phyloP scores from a whole-genome alignment of 1,284 basidiomycete genomes.

The Leccinum fallax region DNA sequence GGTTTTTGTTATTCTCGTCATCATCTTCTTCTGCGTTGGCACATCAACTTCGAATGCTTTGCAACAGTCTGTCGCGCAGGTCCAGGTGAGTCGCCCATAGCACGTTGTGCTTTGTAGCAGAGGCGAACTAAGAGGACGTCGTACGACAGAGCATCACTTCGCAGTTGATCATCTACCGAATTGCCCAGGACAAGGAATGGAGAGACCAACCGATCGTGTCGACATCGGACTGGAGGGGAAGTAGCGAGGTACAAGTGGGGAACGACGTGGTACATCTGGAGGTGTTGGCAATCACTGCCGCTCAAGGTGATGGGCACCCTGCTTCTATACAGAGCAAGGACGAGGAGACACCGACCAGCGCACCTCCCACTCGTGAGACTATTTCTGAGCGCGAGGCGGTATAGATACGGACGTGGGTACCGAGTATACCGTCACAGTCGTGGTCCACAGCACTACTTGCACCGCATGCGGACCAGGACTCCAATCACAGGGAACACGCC shows the following conservation, averaged over 20 bases:
- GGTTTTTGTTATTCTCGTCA: constrained; percentile 21
- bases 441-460: neutral
- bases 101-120: neutral
- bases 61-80: constrained; percentile 22
- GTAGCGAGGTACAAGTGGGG: neutral
- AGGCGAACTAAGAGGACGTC: neutral
- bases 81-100: constrained; percentile 19
- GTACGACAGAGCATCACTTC: constrained; percentile 19
- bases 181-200: constrained; percentile 27
- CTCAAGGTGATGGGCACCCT: neutral
- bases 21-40: constrained; percentile 14
- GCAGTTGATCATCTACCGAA: constrained; percentile 29
- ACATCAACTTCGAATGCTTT: constrained; percentile 14
- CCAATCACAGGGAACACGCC: neutral
- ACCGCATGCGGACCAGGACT: neutral
- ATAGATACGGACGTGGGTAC: constrained; percentile 1
- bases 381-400: neutral
- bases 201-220: constrained; percentile 8
- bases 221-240: constrained; percentile 22
- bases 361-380: neutral
- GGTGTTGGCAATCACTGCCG: neutral
- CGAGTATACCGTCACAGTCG: neutral
- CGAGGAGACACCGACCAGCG: neutral
- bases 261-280: constrained; percentile 4
- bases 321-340: constrained; percentile 8